Evolutionary conservation across 2,329 filamentous ascomycete species (phyloP).

Genomic region (Pseudogymnoascus sp.): DNA sequence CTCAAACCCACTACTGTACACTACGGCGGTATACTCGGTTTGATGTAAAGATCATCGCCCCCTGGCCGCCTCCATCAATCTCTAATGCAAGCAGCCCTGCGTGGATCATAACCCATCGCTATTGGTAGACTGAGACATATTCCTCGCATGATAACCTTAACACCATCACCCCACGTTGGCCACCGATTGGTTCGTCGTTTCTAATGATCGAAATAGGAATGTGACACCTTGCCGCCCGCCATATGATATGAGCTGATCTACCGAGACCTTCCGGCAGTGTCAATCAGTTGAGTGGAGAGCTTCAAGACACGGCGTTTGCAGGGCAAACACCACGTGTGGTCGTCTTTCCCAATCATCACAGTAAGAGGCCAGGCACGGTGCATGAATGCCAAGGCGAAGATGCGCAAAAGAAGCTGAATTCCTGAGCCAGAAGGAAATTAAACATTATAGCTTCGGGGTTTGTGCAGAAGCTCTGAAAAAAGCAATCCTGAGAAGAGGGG

Average conservation of each 20-base stretch:
- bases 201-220: constrained; percentile 3
- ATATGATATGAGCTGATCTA: background rate
- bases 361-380: background rate
- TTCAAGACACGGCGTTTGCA: background rate
- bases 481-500: background rate
- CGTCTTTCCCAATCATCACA: background rate
- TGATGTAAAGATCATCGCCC: background rate
- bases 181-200: constrained; percentile 7
- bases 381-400: background rate
- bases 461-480: background rate
- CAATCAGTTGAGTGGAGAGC: background rate
- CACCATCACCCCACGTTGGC: background rate
- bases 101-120: background rate
- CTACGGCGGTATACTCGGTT: constrained; percentile 1
- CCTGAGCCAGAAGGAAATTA: constrained; percentile 1
- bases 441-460: background rate
- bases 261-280: constrained; percentile 8
- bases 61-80: background rate
- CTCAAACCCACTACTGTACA: background rate
- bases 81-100: constrained; percentile 6
- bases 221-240: background rate
- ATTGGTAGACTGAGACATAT: background rate
- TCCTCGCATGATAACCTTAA: constrained; percentile 7
- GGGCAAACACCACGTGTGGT: background rate
- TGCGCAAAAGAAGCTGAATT: background rate